A percentile compares a stretch with the other conserved stretches of the same genome.
Evolutionary conservation across 441 rosid genomes (phyloP).

Genomic region (Caryocar brasiliense): DNA sequence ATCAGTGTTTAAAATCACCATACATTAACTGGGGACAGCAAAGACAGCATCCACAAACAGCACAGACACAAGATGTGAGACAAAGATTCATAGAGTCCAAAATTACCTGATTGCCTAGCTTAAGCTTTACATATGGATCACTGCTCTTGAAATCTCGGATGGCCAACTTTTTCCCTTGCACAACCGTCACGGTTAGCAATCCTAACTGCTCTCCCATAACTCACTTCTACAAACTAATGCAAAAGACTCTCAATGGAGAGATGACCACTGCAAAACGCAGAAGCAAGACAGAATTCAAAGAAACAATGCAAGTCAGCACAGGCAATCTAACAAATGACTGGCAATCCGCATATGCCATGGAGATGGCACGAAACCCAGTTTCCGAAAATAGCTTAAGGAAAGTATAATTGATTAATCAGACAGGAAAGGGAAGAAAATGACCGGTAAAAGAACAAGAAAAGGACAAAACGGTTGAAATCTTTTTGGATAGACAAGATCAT

Average conservation of each 20-base stretch:
- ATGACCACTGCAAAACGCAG: slow-evolving; percentile 6
- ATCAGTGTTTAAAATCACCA: background rate
- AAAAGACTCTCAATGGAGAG: background rate
- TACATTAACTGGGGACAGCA: background rate
- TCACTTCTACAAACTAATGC: slow-evolving; percentile 10
- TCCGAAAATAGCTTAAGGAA: too few species aligned
- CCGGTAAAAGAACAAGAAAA: too few species aligned
- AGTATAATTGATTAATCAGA: too few species aligned
- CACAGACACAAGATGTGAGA: background rate
- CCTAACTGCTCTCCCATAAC: slow-evolving; percentile 62
- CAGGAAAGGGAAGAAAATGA: too few species aligned
- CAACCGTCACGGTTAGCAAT: slow-evolving; percentile 57
- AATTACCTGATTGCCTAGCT: slow-evolving; percentile 70
- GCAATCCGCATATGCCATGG: too few species aligned
- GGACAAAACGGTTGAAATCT: too few species aligned
- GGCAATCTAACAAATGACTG: background rate
- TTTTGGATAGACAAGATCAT: too few species aligned
- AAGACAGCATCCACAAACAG: background rate
- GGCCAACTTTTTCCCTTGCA: slow-evolving; percentile 66
- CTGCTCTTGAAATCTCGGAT: slow-evolving; percentile 92
- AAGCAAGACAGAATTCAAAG: background rate
- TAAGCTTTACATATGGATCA: slow-evolving; percentile 89
- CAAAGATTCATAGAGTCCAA: background rate
- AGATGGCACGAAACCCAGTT: too few species aligned
- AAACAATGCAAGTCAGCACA: background rate